Evolutionary conservation across 1,284 basidiomycete species (phyloP), one percentile per base, ranked within the genome.

Genomic region (Pascua guehoae): DNA sequence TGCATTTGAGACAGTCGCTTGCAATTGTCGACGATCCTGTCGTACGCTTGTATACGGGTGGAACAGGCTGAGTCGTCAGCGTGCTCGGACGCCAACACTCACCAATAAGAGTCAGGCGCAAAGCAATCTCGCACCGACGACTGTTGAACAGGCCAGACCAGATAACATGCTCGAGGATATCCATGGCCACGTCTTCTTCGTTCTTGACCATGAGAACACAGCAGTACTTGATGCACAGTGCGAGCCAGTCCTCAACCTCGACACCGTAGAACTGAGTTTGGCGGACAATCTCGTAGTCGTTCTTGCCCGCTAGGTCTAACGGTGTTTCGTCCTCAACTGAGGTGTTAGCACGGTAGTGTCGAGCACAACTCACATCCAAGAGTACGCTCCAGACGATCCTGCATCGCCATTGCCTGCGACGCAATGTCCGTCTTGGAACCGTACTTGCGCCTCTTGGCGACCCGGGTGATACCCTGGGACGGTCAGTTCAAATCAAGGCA

Each of bases 181-280:
- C 90, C 48, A 88, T 84, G 0, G 87, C 91, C 8, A 84, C 74
- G 8, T 87, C 85, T 63, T 85, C 82, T 80, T 59, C 85, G 79
- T 70, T 80, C 79, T 52, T 68, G 36, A 78, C 77, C 62, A 90
- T 88, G 41, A 93, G 79, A 8, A 88, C 80, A 71, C 95, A 91
- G 54, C 86, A 84, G 71, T 96, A 96, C 90, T 92, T 88, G 79
- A 95, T 85, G 65, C 93, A 86, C 17, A 97, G 71, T 4, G 81
- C 79, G 49, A 95, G 74, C 95, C 95, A 98, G 51, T 89, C 86
- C 57, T 89, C 86, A 63, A 92, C 89, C 2, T 81, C 81, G n/a
- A 96, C 81, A 0, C 89, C 88, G 8, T 93, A 85, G 73, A 95
- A 97, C 1, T 70, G 72, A 45, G 66, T 76, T 55, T 55, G 66